Conservation (phyloP, 2,329 filamentous ascomycete genomes). For the Ceratocystis variospora region DNA sequence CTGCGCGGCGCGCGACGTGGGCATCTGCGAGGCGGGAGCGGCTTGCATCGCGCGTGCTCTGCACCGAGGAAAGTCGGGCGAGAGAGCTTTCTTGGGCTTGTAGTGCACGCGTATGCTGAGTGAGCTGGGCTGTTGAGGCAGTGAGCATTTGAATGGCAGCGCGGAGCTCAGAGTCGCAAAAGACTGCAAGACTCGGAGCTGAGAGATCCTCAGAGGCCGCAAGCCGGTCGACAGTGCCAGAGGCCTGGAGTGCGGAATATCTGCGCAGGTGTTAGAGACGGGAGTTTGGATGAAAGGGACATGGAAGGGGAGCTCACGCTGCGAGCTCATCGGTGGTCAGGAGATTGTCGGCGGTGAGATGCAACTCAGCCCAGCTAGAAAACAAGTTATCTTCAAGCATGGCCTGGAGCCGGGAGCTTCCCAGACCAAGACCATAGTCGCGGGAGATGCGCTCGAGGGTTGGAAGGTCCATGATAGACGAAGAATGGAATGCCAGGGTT, state of each 20-base stretch:
- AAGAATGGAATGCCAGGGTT: not conserved
- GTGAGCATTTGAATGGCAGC: constrained; percentile 50
- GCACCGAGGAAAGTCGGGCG: no score
- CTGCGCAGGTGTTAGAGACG: constrained; percentile 25
- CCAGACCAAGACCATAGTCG: constrained; percentile 25
- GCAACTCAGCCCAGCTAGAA: constrained; percentile 36
- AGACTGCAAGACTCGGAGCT: constrained; percentile 34
- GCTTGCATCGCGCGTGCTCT: constrained; percentile 29
- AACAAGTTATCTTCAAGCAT: constrained; percentile 27
- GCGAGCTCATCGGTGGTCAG: constrained; percentile 41
- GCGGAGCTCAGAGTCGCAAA: constrained; percentile 43
- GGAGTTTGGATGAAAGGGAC: not conserved
- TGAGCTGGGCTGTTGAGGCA: constrained; percentile 49
- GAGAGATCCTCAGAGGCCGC: constrained; percentile 33
- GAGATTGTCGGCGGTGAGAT: constrained; percentile 38
- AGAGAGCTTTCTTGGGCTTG: constrained; percentile 33
- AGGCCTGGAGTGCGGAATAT: constrained; percentile 36
- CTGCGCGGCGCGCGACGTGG: constrained; percentile 19
- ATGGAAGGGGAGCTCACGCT: constrained; percentile 30
- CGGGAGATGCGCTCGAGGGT: constrained; percentile 3
- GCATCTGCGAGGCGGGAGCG: constrained; percentile 41
- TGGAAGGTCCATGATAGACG: not conserved
- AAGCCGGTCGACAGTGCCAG: constrained; percentile 36
- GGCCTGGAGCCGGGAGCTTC: constrained; percentile 27
- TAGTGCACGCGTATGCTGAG: constrained; percentile 48